These are phyloP conservation scores for Papilionanthe hybrid DNA, from an alignment of 116 monocot genomes.

Conservation along the genomic window DNA sequence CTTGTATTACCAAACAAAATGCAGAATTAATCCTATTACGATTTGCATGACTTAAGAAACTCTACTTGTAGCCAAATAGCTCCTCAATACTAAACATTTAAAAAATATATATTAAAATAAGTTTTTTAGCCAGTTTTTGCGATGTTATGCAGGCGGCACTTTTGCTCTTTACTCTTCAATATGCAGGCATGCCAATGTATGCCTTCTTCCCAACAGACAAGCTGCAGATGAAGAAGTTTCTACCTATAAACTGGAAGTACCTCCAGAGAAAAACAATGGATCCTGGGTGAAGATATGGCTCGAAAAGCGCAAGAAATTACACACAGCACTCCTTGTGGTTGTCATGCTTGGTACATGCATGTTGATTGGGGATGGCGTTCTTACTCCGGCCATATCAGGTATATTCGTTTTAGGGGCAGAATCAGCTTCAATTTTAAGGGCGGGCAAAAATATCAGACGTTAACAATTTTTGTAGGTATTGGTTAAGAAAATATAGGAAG, in stretches of 20 bases:
- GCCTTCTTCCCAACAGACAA: slow-evolving; percentile 86
- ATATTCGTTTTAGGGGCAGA: not conserved
- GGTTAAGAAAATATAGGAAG: no score
- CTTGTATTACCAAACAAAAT: no score
- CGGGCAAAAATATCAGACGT: no score
- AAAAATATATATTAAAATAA: no score
- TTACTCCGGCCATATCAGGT: slow-evolving; percentile 68
- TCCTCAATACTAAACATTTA: no score
- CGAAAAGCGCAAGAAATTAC: slow-evolving; percentile 84
- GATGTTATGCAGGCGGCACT: slow-evolving; percentile 67
- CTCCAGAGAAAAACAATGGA: slow-evolving; percentile 45
- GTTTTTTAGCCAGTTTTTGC: not conserved
- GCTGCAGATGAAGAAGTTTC: slow-evolving; percentile 91
- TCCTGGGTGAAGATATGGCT: slow-evolving; percentile 57
- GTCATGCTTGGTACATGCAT: slow-evolving; percentile 98
- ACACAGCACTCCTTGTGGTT: slow-evolving; percentile 59
- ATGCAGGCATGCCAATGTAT: slow-evolving; percentile 89
- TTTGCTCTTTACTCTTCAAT: slow-evolving; percentile 88
- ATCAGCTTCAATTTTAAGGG: no score
- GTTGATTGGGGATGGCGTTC: slow-evolving; percentile 97
- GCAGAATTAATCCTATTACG: no score
- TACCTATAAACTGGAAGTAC: slow-evolving; percentile 68
- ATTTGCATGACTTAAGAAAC: no score
- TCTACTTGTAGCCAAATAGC: no score
- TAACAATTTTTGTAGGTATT: no score